Conservation (phyloP, 345 rosid species). For the Litchi chinensis region DNA sequence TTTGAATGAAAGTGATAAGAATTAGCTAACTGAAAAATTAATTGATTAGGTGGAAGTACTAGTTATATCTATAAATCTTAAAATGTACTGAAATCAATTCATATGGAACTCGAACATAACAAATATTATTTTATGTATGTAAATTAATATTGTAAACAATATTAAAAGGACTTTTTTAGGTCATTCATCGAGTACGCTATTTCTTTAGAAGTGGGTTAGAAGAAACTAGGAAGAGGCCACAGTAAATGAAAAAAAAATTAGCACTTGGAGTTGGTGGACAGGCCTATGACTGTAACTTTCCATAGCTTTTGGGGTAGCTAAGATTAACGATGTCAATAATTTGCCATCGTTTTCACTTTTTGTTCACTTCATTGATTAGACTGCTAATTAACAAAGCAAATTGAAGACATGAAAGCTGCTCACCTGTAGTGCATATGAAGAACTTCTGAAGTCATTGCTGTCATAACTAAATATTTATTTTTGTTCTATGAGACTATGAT, state of each 20-base stretch:
- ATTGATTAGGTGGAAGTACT: no score
- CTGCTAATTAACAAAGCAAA: slow-evolving; percentile 10
- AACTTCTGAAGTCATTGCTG: background rate
- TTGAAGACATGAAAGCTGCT: background rate
- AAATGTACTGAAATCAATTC: no score
- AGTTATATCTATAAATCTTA: no score
- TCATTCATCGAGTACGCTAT: no score
- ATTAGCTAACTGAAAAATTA: background rate
- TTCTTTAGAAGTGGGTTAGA: background rate
- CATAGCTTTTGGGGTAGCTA: slow-evolving; percentile 10
- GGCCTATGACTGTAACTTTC: slow-evolving; percentile 18
- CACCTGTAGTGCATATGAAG: no score
- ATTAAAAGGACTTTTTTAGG: no score
- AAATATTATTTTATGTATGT: no score
- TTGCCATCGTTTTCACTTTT: slow-evolving; percentile 6
- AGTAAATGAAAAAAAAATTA: slow-evolving; percentile 10
- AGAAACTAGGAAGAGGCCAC: slow-evolving; percentile 2
- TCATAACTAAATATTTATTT: background rate
- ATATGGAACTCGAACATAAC: background rate
- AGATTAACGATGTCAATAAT: background rate
- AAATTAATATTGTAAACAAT: no score
- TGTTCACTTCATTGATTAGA: slow-evolving; percentile 14
- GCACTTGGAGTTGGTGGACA: slow-evolving; percentile 21
- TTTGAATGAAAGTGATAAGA: no score
- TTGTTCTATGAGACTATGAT: no score